Evolutionary conservation across 1,139 yeast species (phyloP), one percentile per base, ranked within the genome.

Genomic region (Yamadazyma songkhlaensis): DNA sequence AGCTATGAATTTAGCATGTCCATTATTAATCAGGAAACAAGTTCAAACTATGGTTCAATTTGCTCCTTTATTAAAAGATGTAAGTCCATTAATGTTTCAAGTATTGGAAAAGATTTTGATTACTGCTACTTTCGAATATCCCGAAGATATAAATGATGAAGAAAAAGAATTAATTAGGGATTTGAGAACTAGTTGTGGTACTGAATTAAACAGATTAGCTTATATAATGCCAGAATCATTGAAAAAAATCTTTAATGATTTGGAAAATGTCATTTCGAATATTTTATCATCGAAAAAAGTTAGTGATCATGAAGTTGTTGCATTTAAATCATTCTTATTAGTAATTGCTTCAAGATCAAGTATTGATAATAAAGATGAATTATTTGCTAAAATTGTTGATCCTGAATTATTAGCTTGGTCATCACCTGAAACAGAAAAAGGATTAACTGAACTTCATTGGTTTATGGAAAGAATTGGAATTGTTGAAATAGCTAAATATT

Each of bases 391-490:
- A 36, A 85, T 94, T 42, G 98, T 92, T 3, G 97, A 90, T 55
- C 96, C 96, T 0, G 97, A 92, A 50, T 66, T 94, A 35, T 66
- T 77, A 25, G 94, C 96, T 0, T 94, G 99, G 99, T 82, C 92
- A 1, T 88, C 90, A 36, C 92, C 92, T 11, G 83, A 80, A 12
- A 90, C 97, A 0, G 89, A 88, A 49, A 87, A 87, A 52, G 97
- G 97, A 0, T 65, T 92, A 28, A 71, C 82, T 58, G 95, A 92
- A 53, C 69, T 94, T 36, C 96, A 88, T 47, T 90, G 97, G 97
- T 94, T 94, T 51, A 90, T 92, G 97, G 97, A 90, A 60, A 76
- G 97, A 51, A 75, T 94, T 40, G 98, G 98, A 3, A 87, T 94
- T 37, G 97, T 89, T 3, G 81, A 81, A 56, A 92, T 94, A 53